Conservation (phyloP, 2,329 filamentous ascomycete genomes). For the Fusarium circinatum region DNA sequence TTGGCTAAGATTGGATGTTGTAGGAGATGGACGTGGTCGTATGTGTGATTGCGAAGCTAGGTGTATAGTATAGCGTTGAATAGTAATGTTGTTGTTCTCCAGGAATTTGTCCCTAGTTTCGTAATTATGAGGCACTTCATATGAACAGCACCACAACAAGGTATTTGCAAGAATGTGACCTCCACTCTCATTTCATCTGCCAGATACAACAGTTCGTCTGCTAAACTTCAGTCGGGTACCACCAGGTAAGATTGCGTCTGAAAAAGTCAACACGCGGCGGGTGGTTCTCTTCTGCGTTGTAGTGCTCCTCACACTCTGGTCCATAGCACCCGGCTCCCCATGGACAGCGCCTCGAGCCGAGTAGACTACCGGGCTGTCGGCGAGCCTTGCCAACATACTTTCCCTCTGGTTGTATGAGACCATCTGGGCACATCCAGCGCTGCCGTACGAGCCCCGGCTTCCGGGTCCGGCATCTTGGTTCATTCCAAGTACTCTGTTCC, state of each 20-base stretch:
- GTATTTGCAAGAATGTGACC: not conserved
- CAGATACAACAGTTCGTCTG: not conserved
- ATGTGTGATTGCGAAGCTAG: no score
- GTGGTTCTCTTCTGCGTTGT: not conserved
- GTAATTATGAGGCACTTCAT: not conserved
- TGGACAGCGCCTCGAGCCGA: not conserved
- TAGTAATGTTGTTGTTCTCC: not conserved
- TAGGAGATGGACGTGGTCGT: not conserved
- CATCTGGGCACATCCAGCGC: not conserved
- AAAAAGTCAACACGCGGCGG: accelerated
- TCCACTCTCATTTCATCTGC: not conserved
- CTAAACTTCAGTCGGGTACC: not conserved
- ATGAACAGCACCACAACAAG: not conserved
- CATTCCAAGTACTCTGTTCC: accelerated
- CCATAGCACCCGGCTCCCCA: accelerated
- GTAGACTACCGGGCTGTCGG: not conserved
- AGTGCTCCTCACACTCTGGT: not conserved
- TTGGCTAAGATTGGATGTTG: slow-evolving; percentile 27
- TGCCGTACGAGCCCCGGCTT: not conserved
- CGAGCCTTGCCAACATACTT: not conserved
- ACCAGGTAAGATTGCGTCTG: not conserved
- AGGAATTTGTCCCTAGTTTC: not conserved
- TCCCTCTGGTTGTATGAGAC: not conserved
- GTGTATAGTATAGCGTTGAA: not conserved
- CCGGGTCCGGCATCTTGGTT: not conserved